phyloP scores from a whole-genome alignment of 2,329 filamentous ascomycete genomes.

The Aspergillus transmontanensis region DNA sequence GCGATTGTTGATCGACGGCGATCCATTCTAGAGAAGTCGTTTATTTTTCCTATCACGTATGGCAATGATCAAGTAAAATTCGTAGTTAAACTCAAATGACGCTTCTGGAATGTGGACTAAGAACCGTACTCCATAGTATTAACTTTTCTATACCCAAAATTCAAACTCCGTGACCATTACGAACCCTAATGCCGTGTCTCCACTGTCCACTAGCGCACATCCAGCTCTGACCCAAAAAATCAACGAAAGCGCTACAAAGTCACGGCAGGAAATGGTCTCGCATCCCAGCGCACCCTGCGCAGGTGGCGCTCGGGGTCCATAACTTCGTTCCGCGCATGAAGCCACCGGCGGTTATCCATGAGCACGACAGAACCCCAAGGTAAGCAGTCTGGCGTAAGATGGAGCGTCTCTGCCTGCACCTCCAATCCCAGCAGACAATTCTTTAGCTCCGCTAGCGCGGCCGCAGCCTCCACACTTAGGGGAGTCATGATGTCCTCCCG shows the following conservation, averaged over 20 bases:
- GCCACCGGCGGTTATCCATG: slow-evolving; percentile 2
- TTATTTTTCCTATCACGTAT: not conserved
- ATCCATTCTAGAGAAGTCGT: not conserved
- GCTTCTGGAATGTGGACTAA: not conserved
- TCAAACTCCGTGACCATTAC: not conserved
- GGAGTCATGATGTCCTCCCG: slow-evolving; percentile 16
- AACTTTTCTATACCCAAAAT: not conserved
- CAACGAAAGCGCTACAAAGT: not conserved
- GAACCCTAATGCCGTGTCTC: not conserved
- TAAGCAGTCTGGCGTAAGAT: slow-evolving; percentile 22
- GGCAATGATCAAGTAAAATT: not conserved
- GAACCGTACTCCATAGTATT: not conserved
- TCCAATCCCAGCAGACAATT: slow-evolving; percentile 19
- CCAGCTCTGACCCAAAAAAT: no score
- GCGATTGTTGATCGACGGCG: not conserved
- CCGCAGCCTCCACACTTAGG: slow-evolving; percentile 20
- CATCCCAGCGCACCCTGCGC: not conserved
- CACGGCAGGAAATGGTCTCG: not conserved
- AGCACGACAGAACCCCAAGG: not conserved
- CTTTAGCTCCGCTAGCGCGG: slow-evolving; percentile 35
- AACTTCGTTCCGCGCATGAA: slow-evolving; percentile 2
- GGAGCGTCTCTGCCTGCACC: slow-evolving; percentile 16
- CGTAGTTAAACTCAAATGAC: not conserved
- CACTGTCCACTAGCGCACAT: no score
- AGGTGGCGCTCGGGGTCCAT: not conserved